A percentile compares a stretch with the other conserved stretches of the same genome.
These are phyloP conservation scores for Amanita subjunquillea DNA, from an alignment of 768 basidiomycete genomes.

Conservation along the genomic window DNA sequence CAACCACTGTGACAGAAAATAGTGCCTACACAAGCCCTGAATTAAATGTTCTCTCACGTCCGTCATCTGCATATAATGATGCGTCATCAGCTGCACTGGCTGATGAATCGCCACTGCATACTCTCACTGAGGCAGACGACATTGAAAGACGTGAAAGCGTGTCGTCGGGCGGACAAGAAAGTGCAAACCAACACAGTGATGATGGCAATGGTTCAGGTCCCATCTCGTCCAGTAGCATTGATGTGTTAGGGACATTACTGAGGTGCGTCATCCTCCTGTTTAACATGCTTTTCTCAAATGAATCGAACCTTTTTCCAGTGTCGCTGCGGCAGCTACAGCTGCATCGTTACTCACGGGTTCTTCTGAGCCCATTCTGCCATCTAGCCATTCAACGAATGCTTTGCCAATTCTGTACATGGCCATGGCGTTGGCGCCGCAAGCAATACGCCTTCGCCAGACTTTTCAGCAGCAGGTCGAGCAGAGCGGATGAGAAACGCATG, in stretches of 20 bases:
- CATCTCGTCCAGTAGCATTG: conserved; percentile 67
- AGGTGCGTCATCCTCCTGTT: conserved; percentile 37
- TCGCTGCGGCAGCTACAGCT: conserved; percentile 87
- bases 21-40: neutral
- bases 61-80: neutral
- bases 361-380: conserved; percentile 52
- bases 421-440: conserved; percentile 3
- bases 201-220: conserved; percentile 16
- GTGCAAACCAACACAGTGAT: conserved; percentile 8
- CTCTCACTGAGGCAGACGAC: neutral
- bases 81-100: neutral
- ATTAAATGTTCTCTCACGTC: neutral
- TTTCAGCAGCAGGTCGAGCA: conserved; percentile 21
- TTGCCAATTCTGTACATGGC: conserved; percentile 26
- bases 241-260: conserved; percentile 73
- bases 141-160: conserved; percentile 5
- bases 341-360: conserved; percentile 74
- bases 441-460: conserved; percentile 25
- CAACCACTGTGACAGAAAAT: neutral
- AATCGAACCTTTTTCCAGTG: conserved; percentile 29
- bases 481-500: conserved; percentile 56
- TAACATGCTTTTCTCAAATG: neutral
- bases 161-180: neutral
- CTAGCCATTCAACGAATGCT: conserved; percentile 36
- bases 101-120: neutral